phyloP scores from a whole-genome alignment of 441 rosid genomes.

The Adansonia gregorii region DNA sequence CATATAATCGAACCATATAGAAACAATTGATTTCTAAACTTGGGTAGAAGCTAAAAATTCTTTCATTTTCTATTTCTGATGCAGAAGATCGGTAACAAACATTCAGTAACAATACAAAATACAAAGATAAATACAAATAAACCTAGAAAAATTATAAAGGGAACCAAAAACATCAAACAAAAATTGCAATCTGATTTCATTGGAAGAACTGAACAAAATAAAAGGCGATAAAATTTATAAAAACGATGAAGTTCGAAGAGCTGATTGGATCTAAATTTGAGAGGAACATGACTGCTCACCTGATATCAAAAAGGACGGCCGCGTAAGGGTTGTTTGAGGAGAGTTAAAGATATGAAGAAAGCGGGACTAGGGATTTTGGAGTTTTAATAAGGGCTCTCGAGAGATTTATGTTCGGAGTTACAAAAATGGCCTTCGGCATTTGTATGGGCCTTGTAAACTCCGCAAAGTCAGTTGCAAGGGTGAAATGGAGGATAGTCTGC shows the following conservation, averaged over 20 bases:
- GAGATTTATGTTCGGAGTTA: not conserved
- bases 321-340: not conserved
- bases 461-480: not conserved
- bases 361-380: not conserved
- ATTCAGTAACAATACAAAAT: not conserved
- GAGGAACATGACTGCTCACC: not conserved
- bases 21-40: not conserved
- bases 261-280: constrained; percentile 6
- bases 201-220: not conserved
- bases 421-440: not conserved
- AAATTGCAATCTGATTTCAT: not conserved
- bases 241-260: not conserved
- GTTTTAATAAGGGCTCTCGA: not conserved
- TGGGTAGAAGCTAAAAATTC: not conserved
- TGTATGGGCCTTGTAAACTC: not conserved
- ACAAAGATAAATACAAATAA: not conserved
- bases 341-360: not conserved
- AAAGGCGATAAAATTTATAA: not conserved
- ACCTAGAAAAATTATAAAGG: not conserved
- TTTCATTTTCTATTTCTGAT: not conserved
- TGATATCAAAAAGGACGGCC: constrained; percentile 4
- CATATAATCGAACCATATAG: not conserved
- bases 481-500: too few species aligned
- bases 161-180: not conserved
- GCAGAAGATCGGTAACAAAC: not conserved